A percentile compares a stretch with the other conserved stretches of the same genome.
These are phyloP conservation scores for Stachybotrys chlorohalonatus DNA, from an alignment of 2,329 filamentous ascomycete genomes.

Conservation along the genomic window DNA sequence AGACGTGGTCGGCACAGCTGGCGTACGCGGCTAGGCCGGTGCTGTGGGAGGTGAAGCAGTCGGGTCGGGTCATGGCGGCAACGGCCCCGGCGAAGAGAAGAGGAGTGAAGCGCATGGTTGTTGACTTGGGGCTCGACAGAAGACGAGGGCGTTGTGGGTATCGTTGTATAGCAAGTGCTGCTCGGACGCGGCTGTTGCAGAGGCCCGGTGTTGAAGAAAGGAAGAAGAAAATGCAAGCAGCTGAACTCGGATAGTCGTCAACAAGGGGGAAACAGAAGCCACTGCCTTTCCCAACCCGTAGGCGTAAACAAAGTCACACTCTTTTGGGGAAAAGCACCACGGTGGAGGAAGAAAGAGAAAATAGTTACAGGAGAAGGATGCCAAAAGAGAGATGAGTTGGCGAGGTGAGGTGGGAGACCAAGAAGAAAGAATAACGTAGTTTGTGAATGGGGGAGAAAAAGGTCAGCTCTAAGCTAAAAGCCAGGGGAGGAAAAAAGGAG, in stretches of 20 bases:
- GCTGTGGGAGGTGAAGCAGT: constrained; percentile 31
- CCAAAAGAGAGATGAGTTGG: background rate
- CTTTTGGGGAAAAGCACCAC: background rate
- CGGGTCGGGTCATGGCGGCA: constrained; percentile 18
- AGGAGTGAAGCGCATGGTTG: constrained; percentile 20
- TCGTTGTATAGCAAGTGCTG: background rate
- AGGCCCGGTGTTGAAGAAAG: constrained; percentile 1
- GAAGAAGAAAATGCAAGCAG: background rate
- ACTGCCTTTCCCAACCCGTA: background rate
- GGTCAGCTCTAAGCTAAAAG: background rate
- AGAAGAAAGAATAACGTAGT: background rate
- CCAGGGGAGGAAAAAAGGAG: background rate
- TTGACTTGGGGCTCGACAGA: background rate
- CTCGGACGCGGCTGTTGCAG: background rate
- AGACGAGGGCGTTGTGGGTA: background rate
- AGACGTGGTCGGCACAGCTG: constrained; percentile 32
- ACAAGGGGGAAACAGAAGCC: background rate
- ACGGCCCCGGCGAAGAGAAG: constrained; percentile 25
- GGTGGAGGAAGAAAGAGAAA: background rate
- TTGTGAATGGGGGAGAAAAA: background rate
- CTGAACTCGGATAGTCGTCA: background rate
- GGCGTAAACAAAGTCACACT: background rate
- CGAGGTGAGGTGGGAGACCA: background rate
- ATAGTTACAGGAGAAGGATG: background rate
- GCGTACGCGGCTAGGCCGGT: constrained; percentile 28